These are phyloP conservation scores for Metschnikowia peoriensis DNA, from an alignment of 805 yeast species.

Conservation along the genomic window DNA sequence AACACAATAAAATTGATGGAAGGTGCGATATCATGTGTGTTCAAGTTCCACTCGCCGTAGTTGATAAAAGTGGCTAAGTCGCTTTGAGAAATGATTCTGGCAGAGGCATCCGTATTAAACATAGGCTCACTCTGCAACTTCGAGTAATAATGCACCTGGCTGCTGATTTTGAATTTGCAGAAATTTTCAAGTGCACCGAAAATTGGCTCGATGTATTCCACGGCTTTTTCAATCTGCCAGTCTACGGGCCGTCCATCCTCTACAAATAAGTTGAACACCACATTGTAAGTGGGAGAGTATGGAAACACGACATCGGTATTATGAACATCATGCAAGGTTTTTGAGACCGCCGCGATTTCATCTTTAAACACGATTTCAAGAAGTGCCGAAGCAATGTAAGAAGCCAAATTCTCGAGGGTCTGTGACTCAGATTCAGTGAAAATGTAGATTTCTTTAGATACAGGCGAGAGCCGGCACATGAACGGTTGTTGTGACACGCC, in stretches of 20 bases:
- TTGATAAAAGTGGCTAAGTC: constrained; percentile 78
- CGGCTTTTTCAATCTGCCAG: constrained; percentile 70
- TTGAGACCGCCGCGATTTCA: constrained; percentile 27
- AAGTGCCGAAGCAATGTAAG: constrained; percentile 35
- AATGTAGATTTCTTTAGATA: constrained; percentile 30
- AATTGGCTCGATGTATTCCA: constrained; percentile 55
- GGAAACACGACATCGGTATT: constrained; percentile 41
- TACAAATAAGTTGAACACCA: constrained; percentile 71
- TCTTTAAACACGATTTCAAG: constrained; percentile 38
- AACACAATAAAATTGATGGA: constrained; percentile 69
- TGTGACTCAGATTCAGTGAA: constrained; percentile 23
- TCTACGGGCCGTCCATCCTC: constrained; percentile 65
- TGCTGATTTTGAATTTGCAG: constrained; percentile 72
- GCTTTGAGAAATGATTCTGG: constrained; percentile 40
- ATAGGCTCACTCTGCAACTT: constrained; percentile 28
- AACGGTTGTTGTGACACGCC: constrained; percentile 3
- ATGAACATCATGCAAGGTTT: not conserved
- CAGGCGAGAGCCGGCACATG: constrained; percentile 35
- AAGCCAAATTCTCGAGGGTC: constrained; percentile 28
- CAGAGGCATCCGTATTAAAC: constrained; percentile 23
- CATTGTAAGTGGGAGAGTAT: constrained; percentile 64
- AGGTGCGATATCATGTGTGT: constrained; percentile 59
- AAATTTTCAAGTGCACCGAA: constrained; percentile 50
- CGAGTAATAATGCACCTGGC: constrained; percentile 75
- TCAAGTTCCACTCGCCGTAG: constrained; percentile 78